These are phyloP conservation scores for Fusarium anthophilum DNA, from an alignment of 2,329 filamentous ascomycete species.

Conservation along the genomic window DNA sequence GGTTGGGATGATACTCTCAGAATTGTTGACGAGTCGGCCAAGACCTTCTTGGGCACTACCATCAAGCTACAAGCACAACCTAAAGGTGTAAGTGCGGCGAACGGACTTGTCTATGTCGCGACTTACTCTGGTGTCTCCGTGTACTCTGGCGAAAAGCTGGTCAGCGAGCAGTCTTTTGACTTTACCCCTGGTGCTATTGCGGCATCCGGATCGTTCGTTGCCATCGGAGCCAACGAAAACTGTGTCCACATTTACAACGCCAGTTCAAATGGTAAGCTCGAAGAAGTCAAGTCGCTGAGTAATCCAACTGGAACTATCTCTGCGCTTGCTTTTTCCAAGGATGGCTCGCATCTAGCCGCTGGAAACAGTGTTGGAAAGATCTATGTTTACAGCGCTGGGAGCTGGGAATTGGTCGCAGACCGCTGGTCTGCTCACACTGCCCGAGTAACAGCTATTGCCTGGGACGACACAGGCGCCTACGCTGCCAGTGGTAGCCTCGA, in stretches of 20 bases:
- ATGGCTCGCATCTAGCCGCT: conserved; percentile 80
- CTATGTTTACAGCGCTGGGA: conserved; percentile 72
- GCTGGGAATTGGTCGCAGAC: conserved; percentile 81
- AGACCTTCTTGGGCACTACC: conserved; percentile 76
- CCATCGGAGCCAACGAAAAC: conserved; percentile 79
- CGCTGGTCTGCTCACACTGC: conserved; percentile 71
- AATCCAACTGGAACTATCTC: conserved; percentile 79
- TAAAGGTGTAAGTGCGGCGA: conserved; percentile 72
- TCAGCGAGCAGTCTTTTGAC: conserved; percentile 66
- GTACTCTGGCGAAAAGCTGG: conserved; percentile 69
- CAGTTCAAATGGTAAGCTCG: conserved; percentile 65
- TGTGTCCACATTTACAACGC: conserved; percentile 75
- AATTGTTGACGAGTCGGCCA: conserved; percentile 76
- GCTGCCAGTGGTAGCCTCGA: conserved; percentile 88
- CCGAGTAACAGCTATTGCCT: conserved; percentile 69
- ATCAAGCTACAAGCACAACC: conserved; percentile 81
- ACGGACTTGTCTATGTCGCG: conserved; percentile 65
- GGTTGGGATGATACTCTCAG: conserved; percentile 95
- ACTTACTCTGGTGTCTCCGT: conserved; percentile 61
- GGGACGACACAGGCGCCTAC: conserved; percentile 81
- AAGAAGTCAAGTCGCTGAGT: conserved; percentile 66
- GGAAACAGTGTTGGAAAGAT: conserved; percentile 90
- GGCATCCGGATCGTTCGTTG: conserved; percentile 72
- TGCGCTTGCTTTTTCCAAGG: conserved; percentile 81
- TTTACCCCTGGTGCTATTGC: conserved; percentile 78